These are phyloP conservation scores for Coemansia reversa DNA, from an alignment of 192 early-diverging fungal genomes.

Conservation along the genomic window DNA sequence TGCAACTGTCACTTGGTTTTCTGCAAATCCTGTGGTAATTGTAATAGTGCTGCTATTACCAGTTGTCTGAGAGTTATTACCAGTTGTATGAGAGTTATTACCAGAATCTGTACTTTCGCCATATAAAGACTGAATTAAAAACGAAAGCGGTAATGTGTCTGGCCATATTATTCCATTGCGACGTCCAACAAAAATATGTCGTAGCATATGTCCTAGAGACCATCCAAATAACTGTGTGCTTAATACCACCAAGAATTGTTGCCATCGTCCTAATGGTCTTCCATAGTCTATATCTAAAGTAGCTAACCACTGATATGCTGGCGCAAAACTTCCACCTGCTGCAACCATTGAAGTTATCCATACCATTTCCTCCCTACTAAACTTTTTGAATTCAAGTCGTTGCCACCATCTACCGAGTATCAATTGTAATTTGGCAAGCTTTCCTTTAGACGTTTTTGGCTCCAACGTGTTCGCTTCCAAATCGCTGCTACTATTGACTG, in stretches of 20 bases:
- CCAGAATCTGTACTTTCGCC: not conserved
- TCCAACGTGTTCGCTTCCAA: not conserved
- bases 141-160: constrained; percentile 37
- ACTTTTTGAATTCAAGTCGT: constrained; percentile 3
- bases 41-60: not conserved
- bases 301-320: constrained; percentile 49
- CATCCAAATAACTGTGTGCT: constrained; percentile 47
- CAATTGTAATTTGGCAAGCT: not conserved
- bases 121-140: constrained; percentile 42
- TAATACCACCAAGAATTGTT: constrained; percentile 32
- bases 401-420: constrained; percentile 1
- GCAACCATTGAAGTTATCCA: constrained; percentile 51
- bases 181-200: constrained; percentile 36
- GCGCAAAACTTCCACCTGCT: constrained; percentile 46
- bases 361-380: constrained; percentile 38
- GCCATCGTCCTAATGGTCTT: constrained; percentile 27
- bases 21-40: not conserved
- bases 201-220: constrained; percentile 42
- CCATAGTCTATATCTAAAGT: constrained; percentile 45
- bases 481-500: not conserved
- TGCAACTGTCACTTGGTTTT: not conserved
- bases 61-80: not conserved
- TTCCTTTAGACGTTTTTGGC: not conserved
- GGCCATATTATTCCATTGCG: constrained; percentile 36
- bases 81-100: too few relatives aligned